Evolutionary conservation across 306 rosid species (phyloP).

Genomic region (Vigna angularis): DNA sequence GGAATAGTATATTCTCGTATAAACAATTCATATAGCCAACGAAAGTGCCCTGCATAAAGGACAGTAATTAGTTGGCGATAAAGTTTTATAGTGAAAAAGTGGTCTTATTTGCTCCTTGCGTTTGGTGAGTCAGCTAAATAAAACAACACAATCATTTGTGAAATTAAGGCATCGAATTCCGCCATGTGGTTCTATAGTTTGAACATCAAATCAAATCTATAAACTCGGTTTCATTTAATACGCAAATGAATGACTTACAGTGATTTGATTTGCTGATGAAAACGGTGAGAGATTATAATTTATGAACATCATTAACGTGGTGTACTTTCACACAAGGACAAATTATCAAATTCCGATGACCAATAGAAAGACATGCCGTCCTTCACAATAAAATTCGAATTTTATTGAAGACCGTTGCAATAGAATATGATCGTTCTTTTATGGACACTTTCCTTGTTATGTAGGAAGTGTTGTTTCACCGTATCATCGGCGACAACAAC

Average conservation of each 20-base stretch:
- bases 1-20: background rate
- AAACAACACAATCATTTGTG: background rate
- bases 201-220: background rate
- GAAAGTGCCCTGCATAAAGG: background rate
- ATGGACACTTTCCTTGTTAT: conserved; percentile 7
- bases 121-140: background rate
- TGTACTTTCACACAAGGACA: conserved; percentile 30
- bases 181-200: background rate
- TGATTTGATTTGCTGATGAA: conserved; percentile 23
- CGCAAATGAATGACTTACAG: background rate
- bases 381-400: conserved; percentile 44
- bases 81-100: background rate
- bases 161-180: background rate
- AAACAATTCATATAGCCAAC: background rate
- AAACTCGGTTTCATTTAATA: background rate
- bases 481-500: conserved; percentile 32
- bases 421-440: conserved; percentile 18
- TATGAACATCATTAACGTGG: conserved; percentile 25
- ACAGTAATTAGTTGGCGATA: too few species aligned
- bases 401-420: conserved; percentile 55
- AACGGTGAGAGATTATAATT: conserved; percentile 8
- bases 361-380: background rate
- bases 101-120: background rate
- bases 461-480: background rate
- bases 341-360: conserved; percentile 39